Percentiles rank a stretch among this genome's conserved stretches.
Evolutionary conservation across 805 yeast genomes (phyloP).

Genomic region (Candida wancherniae): DNA sequence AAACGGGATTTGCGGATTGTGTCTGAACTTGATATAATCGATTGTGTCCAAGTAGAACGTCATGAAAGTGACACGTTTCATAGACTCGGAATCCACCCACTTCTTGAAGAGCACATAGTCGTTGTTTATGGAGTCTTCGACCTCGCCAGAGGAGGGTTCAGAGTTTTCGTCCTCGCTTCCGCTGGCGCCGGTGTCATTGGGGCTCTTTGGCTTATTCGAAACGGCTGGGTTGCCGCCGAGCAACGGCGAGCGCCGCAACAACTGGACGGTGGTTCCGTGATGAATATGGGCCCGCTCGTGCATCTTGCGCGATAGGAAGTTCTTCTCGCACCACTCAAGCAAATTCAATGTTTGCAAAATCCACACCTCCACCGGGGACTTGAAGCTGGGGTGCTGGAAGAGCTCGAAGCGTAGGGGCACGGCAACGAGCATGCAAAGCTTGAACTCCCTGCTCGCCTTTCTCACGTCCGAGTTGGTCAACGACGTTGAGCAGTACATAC

Average conservation of each 20-base stretch:
- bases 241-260: slow-evolving; percentile 69
- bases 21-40: slow-evolving; percentile 77
- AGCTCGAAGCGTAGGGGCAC: slow-evolving; percentile 63
- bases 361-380: slow-evolving; percentile 74
- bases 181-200: slow-evolving; percentile 24
- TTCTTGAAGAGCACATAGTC: slow-evolving; percentile 42
- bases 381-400: slow-evolving; percentile 66
- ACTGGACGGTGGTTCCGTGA: slow-evolving; percentile 81
- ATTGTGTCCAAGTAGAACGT: slow-evolving; percentile 78
- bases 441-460: slow-evolving; percentile 29
- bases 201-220: slow-evolving; percentile 20
- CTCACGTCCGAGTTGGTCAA: slow-evolving; percentile 17
- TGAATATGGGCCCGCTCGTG: slow-evolving; percentile 84
- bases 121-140: slow-evolving; percentile 12
- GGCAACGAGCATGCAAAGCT: slow-evolving; percentile 44
- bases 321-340: slow-evolving; percentile 77
- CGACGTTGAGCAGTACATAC: slow-evolving; percentile 36
- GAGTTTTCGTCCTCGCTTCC: slow-evolving; percentile 31
- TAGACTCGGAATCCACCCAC: slow-evolving; percentile 79
- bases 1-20: slow-evolving; percentile 45
- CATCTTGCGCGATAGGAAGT: slow-evolving; percentile 58
- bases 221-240: slow-evolving; percentile 63
- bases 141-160: slow-evolving; percentile 7
- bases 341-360: slow-evolving; percentile 68
- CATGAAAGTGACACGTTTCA: slow-evolving; percentile 74